phyloP scores from a whole-genome alignment of 2,329 filamentous ascomycete species.

The Cordyceps militaris region DNA sequence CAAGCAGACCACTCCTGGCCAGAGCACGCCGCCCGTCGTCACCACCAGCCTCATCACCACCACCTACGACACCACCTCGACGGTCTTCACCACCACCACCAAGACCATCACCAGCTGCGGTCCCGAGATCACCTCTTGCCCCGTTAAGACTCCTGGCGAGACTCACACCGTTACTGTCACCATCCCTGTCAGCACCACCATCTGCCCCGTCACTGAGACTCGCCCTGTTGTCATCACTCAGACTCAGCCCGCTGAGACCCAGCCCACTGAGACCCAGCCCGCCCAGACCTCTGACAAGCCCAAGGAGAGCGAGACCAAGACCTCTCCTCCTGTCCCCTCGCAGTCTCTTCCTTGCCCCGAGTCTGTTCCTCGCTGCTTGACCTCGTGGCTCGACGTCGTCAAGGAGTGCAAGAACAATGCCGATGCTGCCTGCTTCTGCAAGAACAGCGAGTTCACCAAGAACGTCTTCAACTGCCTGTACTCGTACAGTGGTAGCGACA shows the following conservation, averaged over 20 bases:
- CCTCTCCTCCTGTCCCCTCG: constrained; percentile 18
- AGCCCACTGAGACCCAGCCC: background rate
- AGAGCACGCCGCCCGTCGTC: constrained; percentile 17
- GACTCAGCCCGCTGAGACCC: constrained; percentile 15
- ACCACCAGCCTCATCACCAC: constrained; percentile 19
- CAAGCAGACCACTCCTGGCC: constrained; percentile 12
- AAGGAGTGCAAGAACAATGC: constrained; percentile 73
- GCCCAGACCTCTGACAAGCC: constrained; percentile 15
- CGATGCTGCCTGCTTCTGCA: constrained; percentile 81
- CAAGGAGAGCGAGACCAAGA: constrained; percentile 27
- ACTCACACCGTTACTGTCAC: constrained; percentile 46
- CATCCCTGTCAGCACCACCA: constrained; percentile 50
- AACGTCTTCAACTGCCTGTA: constrained; percentile 76
- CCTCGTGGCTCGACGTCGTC: constrained; percentile 74
- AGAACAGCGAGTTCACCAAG: constrained; percentile 64
- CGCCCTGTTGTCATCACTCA: constrained; percentile 17
- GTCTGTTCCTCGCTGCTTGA: constrained; percentile 80
- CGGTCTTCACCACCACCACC: constrained; percentile 42
- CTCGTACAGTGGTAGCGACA: constrained; percentile 53
- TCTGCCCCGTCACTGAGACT: constrained; percentile 53
- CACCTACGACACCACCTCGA: constrained; percentile 40
- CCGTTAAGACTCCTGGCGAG: constrained; percentile 33
- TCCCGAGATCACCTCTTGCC: constrained; percentile 43
- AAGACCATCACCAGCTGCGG: constrained; percentile 45
- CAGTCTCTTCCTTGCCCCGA: constrained; percentile 50